Conservation (phyloP, 305 asterid species). For the Fraxinus paxiana region DNA sequence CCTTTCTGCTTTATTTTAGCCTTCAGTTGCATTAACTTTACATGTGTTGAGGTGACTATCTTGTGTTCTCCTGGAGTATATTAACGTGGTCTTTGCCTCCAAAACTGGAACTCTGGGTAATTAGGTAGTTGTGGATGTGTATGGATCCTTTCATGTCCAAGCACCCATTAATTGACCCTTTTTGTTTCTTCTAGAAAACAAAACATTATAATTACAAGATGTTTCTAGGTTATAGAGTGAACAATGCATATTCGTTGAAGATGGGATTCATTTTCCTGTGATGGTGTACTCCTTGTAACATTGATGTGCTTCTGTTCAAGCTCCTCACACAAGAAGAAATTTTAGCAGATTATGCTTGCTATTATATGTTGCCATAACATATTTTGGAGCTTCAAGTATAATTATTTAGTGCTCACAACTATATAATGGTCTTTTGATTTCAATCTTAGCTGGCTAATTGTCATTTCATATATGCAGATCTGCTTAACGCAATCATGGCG, state of each 20-base stretch:
- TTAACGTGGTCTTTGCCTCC: neutral
- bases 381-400: neutral
- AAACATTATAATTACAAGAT: neutral
- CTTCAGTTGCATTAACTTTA: neutral
- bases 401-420: neutral
- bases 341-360: neutral
- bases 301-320: neutral
- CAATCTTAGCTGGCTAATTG: constrained; percentile 15
- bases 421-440: neutral
- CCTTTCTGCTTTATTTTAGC: neutral
- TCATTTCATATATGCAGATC: constrained; percentile 30
- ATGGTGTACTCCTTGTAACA: neutral
- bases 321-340: neutral
- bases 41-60: neutral
- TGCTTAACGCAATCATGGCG: constrained; percentile 52
- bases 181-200: neutral
- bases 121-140: neutral
- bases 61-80: neutral
- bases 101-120: neutral
- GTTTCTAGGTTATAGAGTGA: neutral
- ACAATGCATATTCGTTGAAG: neutral
- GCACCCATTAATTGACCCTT: neutral
- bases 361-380: neutral
- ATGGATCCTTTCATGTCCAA: neutral
- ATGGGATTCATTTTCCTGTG: neutral